Evolutionary conservation across 768 basidiomycete species (phyloP).

Genomic region (Leccinum incarnatum): DNA sequence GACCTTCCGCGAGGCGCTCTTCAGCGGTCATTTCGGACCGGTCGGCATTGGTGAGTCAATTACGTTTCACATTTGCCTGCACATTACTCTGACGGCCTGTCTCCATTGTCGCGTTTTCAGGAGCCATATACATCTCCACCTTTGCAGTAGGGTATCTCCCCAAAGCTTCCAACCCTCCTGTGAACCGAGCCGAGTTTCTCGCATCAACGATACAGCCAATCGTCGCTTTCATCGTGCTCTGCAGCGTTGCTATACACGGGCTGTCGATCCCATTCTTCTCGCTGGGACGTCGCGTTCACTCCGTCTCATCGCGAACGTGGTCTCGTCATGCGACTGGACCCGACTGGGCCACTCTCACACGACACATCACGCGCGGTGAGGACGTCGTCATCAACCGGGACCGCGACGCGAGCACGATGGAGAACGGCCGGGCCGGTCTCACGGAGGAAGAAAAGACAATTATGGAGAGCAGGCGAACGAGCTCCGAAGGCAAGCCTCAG

Average conservation of each 20-base stretch:
- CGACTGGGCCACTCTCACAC: slow-evolving; percentile 82
- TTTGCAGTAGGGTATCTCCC: slow-evolving; percentile 66
- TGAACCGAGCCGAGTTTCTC: slow-evolving; percentile 61
- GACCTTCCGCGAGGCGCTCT: slow-evolving; percentile 89
- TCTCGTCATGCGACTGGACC: slow-evolving; percentile 72
- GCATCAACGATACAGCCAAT: slow-evolving; percentile 85
- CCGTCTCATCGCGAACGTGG: slow-evolving; percentile 76
- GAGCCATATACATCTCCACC: slow-evolving; percentile 92
- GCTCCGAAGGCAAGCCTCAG: slow-evolving; percentile 3
- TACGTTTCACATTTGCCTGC: background rate
- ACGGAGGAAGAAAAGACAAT: slow-evolving; percentile 30
- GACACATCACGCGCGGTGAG: slow-evolving; percentile 65
- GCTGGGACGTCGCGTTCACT: slow-evolving; percentile 87
- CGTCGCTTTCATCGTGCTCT: slow-evolving; percentile 91
- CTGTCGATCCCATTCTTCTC: slow-evolving; percentile 95
- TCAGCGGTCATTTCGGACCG: slow-evolving; percentile 94
- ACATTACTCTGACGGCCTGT: slow-evolving; percentile 1
- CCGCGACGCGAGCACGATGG: slow-evolving; percentile 43
- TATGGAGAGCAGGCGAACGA: slow-evolving; percentile 25
- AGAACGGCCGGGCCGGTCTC: slow-evolving; percentile 41
- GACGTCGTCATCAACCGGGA: slow-evolving; percentile 89
- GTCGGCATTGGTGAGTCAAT: slow-evolving; percentile 63
- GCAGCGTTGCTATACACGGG: slow-evolving; percentile 84
- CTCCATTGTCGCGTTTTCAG: slow-evolving; percentile 30
- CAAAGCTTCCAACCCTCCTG: slow-evolving; percentile 41